Base-by-base conservation (phyloP, 108 stramenopile genomes). In the Licmophora abbreviata region DNA sequence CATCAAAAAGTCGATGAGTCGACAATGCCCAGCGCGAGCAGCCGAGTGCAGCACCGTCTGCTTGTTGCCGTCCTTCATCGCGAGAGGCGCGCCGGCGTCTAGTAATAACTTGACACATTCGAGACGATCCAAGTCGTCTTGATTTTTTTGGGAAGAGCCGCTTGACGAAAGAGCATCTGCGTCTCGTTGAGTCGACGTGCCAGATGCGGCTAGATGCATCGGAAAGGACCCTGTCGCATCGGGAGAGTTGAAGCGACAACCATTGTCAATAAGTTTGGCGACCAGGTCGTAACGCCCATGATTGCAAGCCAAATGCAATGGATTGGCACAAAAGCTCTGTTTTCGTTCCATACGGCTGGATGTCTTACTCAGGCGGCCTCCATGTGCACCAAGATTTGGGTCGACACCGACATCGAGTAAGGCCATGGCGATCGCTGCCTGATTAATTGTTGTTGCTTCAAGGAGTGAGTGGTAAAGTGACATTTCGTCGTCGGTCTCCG, bases 31-130 rank as follows among this genome's bases (percentile, higher is more conserved):
- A 2, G 79, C 64, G 31, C 90, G 58, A n/a, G 90, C 73, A 15
- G 83, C 90, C 23, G 61, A 51, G 52, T 92, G 90, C 15, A 92
- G 47, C 14, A 85, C 45, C 9, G 74, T 83, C 54, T 92, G 90
- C 22, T 82, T 77, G 44, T 82, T 85, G n/a, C 76, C 85, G 55
- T 92, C 85, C 48, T 76, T 80, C 45, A 85, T 88, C 1, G 71
- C 24, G 6, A 92, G 44, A 0, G 90, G 83, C 5, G 66, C 61
- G 7, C 74, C 64, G 17, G 66, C 77, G 0, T 59, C 35, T 1
- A 72, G 51, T 7, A 92, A 47, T 11, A 79, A 50, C 29, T 64
- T 58, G 8, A 83, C 83, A 30, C 77, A 79, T 29, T 71, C 59
- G 35, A 76, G 51, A 38, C 85, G 51, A 32, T 62, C 52, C 9